Percentiles rank a stretch among this genome's conserved stretches.
phyloP scores from a whole-genome alignment of 768 basidiomycete genomes.

The Tylopilus subfusipes region DNA sequence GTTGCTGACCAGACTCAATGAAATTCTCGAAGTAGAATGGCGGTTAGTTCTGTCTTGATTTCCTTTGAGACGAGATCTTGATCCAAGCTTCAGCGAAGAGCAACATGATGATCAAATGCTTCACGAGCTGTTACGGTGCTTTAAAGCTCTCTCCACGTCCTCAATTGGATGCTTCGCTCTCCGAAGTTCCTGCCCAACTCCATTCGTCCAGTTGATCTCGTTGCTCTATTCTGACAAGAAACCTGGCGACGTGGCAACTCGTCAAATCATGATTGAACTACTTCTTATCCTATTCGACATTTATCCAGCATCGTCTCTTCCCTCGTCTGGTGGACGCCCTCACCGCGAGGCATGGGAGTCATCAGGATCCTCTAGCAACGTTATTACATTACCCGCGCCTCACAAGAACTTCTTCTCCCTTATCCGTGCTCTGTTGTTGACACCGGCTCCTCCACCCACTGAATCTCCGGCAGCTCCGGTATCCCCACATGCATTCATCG shows the following conservation, averaged over 20 bases:
- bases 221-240: conserved; percentile 97
- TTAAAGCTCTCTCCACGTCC: conserved; percentile 91
- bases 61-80: conserved; percentile 1
- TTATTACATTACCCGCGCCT: conserved; percentile 66
- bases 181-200: conserved; percentile 83
- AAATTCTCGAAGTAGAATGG: conserved; percentile 96
- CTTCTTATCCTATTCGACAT: conserved; percentile 85
- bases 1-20: conserved; percentile 78
- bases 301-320: conserved; percentile 70
- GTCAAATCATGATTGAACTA: conserved; percentile 88
- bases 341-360: conserved; percentile 58
- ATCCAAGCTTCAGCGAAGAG: conserved; percentile 67
- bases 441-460: conserved; percentile 60
- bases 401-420: conserved; percentile 73
- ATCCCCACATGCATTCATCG: conserved; percentile 81
- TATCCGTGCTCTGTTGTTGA: conserved; percentile 71
- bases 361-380: conserved; percentile 40
- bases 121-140: conserved; percentile 87
- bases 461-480: conserved; percentile 60
- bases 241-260: conserved; percentile 87
- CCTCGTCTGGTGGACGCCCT: conserved; percentile 42
- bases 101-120: conserved; percentile 96
- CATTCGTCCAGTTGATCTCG: conserved; percentile 77
- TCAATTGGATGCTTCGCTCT: conserved; percentile 87
- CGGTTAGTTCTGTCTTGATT: conserved; percentile 51